These are phyloP conservation scores for Tetraselmis chui DNA, from an alignment of 139 green algal species.

Conservation along the genomic window DNA sequence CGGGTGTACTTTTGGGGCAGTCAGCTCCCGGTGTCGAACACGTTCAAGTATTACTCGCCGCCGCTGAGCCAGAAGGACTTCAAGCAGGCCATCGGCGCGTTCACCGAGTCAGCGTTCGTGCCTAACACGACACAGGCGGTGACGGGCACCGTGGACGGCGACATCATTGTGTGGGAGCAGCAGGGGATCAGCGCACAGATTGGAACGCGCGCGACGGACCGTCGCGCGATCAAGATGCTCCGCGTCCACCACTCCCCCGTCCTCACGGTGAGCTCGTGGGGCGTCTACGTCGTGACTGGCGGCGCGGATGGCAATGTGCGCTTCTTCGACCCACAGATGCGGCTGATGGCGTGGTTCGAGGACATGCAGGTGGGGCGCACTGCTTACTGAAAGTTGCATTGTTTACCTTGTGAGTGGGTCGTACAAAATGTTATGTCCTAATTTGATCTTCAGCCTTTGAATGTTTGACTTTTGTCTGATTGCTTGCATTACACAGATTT, in stretches of 20 bases:
- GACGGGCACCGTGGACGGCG: conserved; percentile 54
- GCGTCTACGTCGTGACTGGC: conserved; percentile 55
- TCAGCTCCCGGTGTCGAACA: conserved; percentile 9
- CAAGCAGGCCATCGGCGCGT: conserved; percentile 58
- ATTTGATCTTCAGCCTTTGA: too few species aligned
- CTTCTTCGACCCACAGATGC: conserved; percentile 68
- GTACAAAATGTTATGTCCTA: too few species aligned
- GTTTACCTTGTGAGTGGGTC: too few species aligned
- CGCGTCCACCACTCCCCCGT: conserved; percentile 42
- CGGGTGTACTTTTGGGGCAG: conserved; percentile 58
- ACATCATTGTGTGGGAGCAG: conserved; percentile 72
- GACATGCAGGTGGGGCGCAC: conserved; percentile 54
- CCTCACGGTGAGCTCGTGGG: conserved; percentile 22
- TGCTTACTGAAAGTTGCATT: too few species aligned
- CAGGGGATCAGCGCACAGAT: conserved; percentile 46
- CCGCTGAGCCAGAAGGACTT: conserved; percentile 53
- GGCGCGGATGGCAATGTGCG: conserved; percentile 50
- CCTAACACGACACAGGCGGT: conserved; percentile 42
- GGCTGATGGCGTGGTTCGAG: conserved; percentile 77
- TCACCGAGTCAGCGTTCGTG: conserved; percentile 50
- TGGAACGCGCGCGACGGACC: conserved; percentile 39
- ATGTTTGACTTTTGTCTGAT: too few species aligned
- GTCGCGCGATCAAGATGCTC: conserved; percentile 68
- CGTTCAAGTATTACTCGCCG: conserved; percentile 57
- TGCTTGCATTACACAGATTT: too few species aligned